phyloP scores from a whole-genome alignment of 1,284 basidiomycete species.

The Mycocalia duriaeana region DNA sequence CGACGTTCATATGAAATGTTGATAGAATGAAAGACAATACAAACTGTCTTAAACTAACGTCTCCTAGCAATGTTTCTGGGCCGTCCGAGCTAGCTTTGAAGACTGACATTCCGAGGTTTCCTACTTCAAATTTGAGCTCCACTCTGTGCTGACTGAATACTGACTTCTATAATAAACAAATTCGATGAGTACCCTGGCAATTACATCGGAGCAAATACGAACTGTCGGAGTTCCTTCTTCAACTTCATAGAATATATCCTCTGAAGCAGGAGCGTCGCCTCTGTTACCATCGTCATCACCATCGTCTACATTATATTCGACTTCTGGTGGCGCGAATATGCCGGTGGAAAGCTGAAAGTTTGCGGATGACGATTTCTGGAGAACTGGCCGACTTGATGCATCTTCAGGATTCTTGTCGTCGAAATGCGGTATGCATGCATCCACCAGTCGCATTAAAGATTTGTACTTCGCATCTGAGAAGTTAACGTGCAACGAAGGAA shows the following conservation, averaged over 20 bases:
- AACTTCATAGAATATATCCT: slow-evolving; percentile 71
- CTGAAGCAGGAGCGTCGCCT: slow-evolving; percentile 35
- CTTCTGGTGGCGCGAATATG: slow-evolving; percentile 46
- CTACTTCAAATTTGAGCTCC: slow-evolving; percentile 88
- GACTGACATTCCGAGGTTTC: slow-evolving; percentile 80
- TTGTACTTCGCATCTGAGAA: slow-evolving; percentile 97
- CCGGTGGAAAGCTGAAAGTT: slow-evolving; percentile 49
- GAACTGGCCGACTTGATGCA: slow-evolving; percentile 19
- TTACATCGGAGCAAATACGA: no score
- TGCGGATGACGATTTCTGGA: slow-evolving; percentile 19
- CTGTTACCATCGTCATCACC: slow-evolving; percentile 51
- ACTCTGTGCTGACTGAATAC: slow-evolving; percentile 83
- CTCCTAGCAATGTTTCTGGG: slow-evolving; percentile 71
- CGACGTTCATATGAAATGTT: slow-evolving; percentile 86
- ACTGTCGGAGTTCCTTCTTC: slow-evolving; percentile 57
- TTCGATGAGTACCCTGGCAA: no score
- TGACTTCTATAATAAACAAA: no score
- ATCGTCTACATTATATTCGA: slow-evolving; percentile 72
- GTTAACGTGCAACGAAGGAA: slow-evolving; percentile 89
- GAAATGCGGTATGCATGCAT: slow-evolving; percentile 87
- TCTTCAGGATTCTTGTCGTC: slow-evolving; percentile 31
- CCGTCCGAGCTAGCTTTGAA: slow-evolving; percentile 64
- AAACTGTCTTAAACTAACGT: slow-evolving; percentile 81
- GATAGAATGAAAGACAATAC: slow-evolving; percentile 69
- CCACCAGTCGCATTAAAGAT: slow-evolving; percentile 88